Base-by-base conservation (phyloP, 345 rosid species). In the Lepidium didymum region DNA sequence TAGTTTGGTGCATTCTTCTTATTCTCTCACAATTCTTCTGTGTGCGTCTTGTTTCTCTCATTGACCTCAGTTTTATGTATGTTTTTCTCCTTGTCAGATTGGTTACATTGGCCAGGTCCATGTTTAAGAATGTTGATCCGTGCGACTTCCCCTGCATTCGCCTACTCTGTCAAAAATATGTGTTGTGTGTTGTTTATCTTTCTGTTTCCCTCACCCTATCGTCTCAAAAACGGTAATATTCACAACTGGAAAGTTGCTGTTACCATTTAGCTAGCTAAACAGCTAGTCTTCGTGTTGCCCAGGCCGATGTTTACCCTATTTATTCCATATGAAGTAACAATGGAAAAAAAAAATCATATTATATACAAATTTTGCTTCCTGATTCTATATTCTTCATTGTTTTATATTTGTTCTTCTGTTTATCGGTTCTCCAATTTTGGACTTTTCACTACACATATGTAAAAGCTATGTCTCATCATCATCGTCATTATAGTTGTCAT, bases 151-250 rank as follows among this genome's bases (percentile, higher is more conserved):
- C 58, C 59, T 31, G 42, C 23, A 52, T n/a, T 15, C 8, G 44
- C 36, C 27, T 42, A 21, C 46, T 62, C 6, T 21, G 68, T 15
- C 75, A 47, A 59, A n/a, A 29, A 33, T 29, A 29, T 42, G 68
- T 70, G 62, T 42, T 69, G 29, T 70, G 50, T 59, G 66, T 61
- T 70, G 40, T 52, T 29, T 29, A 29, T 29, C 33, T n/a, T n/a
- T n/a, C 8, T 1, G n/a, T 16, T n/a, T 33, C n/a, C 49, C 34
- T 12, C 3, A 4, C 33, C 8, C 41, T 27, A 13, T 34, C 42
- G 29, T 52, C 15, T 34, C 21, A 40, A 31, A 38, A 41, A 61
- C 3, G 36, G 31, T 21, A 42, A 44, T 63, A 70, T 14, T 59
- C 60, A 50, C 74, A 29, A 58, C 7, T 5, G 19, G n/a, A 15